Conservation (phyloP, 805 yeast species). For the Suhomyces kilbournensis region DNA sequence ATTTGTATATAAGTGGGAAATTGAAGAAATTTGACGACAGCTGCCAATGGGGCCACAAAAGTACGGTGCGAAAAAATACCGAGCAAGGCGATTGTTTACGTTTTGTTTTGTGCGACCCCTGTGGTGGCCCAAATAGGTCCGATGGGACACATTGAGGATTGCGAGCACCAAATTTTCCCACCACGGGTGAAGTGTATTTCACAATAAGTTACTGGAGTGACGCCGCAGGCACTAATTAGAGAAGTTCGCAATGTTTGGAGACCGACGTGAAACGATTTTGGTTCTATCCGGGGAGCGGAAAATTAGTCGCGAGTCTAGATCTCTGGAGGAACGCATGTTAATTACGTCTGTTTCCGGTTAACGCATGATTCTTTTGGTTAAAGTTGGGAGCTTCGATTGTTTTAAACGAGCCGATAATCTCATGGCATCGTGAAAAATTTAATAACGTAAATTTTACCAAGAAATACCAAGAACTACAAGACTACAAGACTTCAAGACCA, state of each 20-base stretch:
- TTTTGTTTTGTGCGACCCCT: not conserved
- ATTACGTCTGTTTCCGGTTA: not conserved
- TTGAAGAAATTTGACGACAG: not conserved
- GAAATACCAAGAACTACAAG: not conserved
- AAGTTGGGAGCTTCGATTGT: not conserved
- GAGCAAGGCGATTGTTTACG: not conserved
- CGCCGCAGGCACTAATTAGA: not conserved
- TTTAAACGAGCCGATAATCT: not conserved
- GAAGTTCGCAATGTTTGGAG: not conserved
- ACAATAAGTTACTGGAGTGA: not conserved
- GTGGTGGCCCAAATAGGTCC: not conserved
- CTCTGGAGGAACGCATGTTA: not conserved
- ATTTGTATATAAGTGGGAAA: not conserved
- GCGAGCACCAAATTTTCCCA: not conserved
- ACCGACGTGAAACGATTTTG: not conserved
- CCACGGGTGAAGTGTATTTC: not conserved
- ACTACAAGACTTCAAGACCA: too few relatives aligned
- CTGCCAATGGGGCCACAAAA: not conserved
- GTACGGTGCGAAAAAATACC: not conserved
- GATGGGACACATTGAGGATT: not conserved
- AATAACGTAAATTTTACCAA: not conserved
- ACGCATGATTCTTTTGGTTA: not conserved
- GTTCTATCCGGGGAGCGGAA: not conserved
- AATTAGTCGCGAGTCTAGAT: not conserved
- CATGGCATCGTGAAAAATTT: not conserved